Evolutionary conservation across 2,329 filamentous ascomycete species (phyloP), one percentile per base, ranked within the genome.

Genomic region (Tolypocladium cylindrosporum): DNA sequence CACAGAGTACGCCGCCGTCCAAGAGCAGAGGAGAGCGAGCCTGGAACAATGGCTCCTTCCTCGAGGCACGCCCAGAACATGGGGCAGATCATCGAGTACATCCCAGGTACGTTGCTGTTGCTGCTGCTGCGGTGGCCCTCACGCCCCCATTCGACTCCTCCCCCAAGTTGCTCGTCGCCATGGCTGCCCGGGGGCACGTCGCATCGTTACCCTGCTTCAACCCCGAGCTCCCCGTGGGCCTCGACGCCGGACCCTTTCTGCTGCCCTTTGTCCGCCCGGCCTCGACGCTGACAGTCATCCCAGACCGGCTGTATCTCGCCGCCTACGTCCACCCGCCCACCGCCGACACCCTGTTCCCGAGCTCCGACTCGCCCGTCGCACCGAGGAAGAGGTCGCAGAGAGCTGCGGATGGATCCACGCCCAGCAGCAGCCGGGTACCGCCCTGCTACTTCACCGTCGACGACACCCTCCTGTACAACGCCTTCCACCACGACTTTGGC

Each of bases 401-500:
- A 72, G 80, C 83, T 34, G 83, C 82, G 59, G 79, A 84, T 39
- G 82, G 80, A 27, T 52, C 79, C 83, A 21, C 79, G 77, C 58
- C 67, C 59, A 66, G 65, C 58, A 65, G 63, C 63, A 68, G 64
- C 60, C 63, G 68, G 55, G 62, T 79, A 64, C 77, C 86, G 57
- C 94, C 94, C 1, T 92, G 90, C 71, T 99, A 97, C 77, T 99
- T 99, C 75, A 93, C 91, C 55, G 87, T 97, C 64, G 94, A 99
- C 71, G 90, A 96, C 70, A 88, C 81, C 45, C 85, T 99, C 51
- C 82, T 96, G 53, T 99, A 99, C 81, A 99, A 99, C 73, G 92
- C 93, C 39, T 99, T 99, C 75, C 92, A 97, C 75, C 92, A 95
- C 68, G 94, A 99, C 76, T 99, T 99, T 73, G 94, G 94, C 67